Evolutionary conservation across 306 rosid genomes (phyloP), one percentile per base, ranked within the genome.

Genomic region (Hylodesmum podocarpum): DNA sequence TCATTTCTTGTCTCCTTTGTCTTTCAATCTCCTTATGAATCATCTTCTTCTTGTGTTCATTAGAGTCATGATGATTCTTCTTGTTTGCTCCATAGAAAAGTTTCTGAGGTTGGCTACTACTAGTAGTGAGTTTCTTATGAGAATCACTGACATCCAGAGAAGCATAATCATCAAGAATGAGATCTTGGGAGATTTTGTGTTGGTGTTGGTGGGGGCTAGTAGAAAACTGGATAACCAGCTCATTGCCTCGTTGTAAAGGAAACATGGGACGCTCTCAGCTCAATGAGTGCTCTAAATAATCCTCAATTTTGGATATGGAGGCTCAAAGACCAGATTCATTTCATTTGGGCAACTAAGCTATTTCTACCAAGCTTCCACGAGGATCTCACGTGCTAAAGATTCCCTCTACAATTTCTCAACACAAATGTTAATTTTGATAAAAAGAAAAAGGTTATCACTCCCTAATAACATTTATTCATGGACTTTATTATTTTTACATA

Each of bases 1-100:
- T 80, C 96, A 91, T 91, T 80, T 88, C 96, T 85, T 88, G 87
- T 84, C 96, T 87, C 70, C 96, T 87, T 82, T 78, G 83, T 75
- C 87, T 88, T 79, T 91, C 96, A 44, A 78, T 85, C 37, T 88
- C 96, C 51, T 86, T 87, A 36, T 88, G 96, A 69, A 80, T 79
- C 77, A 72, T 77, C 71, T 79, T 86, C 83, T 78, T 84, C 59
- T 81, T 85, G 46, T 67, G 33, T 0, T 81, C 81, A 24, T 65
- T 81, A 16, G 74, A 66, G 66, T 46, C 13, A 2, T n/a, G 55
- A 11, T 74, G 75, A 70, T 24, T 62, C 8, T 47, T 39, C 37
- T 39, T 29, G 10, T 37, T 36, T 24, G 57, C 58, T n/a, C 39
- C 63, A 47, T 36, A 67, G 10, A 12, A 70, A 50, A 40, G 39